phyloP scores from a whole-genome alignment of 495 filamentous ascomycete genomes.

The Massariosphaeria phaeospora region DNA sequence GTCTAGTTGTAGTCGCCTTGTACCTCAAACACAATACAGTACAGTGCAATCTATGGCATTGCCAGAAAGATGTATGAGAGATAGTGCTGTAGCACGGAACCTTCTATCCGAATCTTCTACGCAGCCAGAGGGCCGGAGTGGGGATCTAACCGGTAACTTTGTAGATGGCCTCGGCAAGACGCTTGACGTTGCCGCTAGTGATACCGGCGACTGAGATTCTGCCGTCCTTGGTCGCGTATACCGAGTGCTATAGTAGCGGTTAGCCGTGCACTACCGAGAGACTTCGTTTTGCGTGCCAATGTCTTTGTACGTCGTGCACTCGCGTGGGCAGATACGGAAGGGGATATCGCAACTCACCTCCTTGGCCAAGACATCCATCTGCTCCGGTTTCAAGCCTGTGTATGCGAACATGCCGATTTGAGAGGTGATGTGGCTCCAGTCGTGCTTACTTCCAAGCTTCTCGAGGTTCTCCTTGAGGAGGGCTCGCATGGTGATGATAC shows the following conservation, averaged over 20 bases:
- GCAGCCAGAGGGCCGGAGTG: background rate
- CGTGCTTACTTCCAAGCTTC: conserved; percentile 87
- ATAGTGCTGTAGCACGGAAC: too few species aligned
- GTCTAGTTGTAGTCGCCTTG: conserved; percentile 9
- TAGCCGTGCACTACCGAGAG: conserved; percentile 9
- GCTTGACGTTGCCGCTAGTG: conserved; percentile 85
- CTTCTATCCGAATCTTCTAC: too few species aligned
- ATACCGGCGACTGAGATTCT: conserved; percentile 97
- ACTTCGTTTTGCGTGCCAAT: background rate
- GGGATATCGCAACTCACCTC: conserved; percentile 50
- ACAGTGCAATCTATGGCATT: conserved; percentile 24
- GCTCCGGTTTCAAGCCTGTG: conserved; percentile 85
- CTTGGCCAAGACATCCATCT: conserved; percentile 89
- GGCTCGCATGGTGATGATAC: conserved; percentile 96
- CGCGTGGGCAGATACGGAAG: background rate
- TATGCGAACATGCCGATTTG: conserved; percentile 99
- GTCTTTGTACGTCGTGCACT: background rate
- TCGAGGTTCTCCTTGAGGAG: conserved; percentile 90
- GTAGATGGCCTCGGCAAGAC: conserved; percentile 91
- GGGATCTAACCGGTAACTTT: conserved; percentile 67
- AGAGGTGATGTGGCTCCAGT: conserved; percentile 97
- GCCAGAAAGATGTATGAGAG: too few species aligned
- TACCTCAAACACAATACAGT: conserved; percentile 21
- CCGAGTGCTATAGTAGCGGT: conserved; percentile 63
- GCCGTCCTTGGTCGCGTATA: conserved; percentile 96